Evolutionary conservation across 225 moss, liverwort and hornwort genomes (phyloP), one percentile per base, ranked within the genome.

Genomic region (Pleurozium schreberi): DNA sequence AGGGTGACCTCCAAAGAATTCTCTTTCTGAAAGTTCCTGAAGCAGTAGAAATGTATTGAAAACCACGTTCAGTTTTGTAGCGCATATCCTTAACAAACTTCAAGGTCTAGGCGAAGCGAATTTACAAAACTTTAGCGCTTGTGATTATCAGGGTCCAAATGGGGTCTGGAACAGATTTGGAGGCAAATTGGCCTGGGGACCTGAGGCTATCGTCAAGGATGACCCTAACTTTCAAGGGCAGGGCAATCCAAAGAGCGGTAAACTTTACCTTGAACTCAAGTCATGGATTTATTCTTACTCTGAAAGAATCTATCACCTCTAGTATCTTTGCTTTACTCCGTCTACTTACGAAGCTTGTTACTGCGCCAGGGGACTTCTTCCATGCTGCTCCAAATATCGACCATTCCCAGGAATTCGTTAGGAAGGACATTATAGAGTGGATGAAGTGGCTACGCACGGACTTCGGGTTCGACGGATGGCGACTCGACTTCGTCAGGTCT

Each of bases 371-470:
- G 36, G 97, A 98, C 90, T 91, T 96, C 88, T 98, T 98, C 81
- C 97, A 96, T 89, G 96, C 95, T 88, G 97, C 96, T 90, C 96
- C 96, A 88, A 96, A 98, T 87, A 95, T 98, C 74, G 97, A 98
- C 91, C 97, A 98, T 91, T 96, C 96, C 64, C 95, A 98, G 88
- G 94, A 94, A 43, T 98, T 96, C 64, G 96, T 98, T n/a, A 94
- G 95, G 53, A 95, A 91, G 53, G 97, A 96, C 91, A 95, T 98
- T 71, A 87, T 43, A 59, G 94, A 93, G 61, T 96, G 96, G 96
- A 93, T 96, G 96, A 93, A 93, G 88, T 96, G 96, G 97, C 88
- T 98, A 75, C 92, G 94, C 82, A 89, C 90, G 42, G 97, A 96
- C 68, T 95, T 98, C 55, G 94, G 92, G 67, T 98, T 94, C 88